Evolutionary conservation across 768 basidiomycete species (phyloP).

Genomic region (Leccinum ochraceum): DNA sequence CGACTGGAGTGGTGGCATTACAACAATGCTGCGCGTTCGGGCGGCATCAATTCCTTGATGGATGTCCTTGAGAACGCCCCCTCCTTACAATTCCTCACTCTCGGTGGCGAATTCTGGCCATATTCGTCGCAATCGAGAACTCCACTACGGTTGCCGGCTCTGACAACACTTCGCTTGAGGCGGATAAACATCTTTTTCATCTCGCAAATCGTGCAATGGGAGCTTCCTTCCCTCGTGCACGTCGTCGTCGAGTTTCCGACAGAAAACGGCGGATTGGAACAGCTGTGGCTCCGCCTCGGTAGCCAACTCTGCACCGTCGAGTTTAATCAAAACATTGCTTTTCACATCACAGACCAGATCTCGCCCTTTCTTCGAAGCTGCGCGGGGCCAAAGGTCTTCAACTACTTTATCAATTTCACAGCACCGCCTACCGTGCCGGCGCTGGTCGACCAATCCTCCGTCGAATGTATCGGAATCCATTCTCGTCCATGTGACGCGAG

Average conservation of each 20-base stretch:
- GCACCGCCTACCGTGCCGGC: constrained; percentile 17
- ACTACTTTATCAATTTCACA: constrained; percentile 59
- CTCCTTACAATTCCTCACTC: constrained; percentile 56
- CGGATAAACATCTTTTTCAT: constrained; percentile 52
- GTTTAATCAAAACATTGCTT: constrained; percentile 57
- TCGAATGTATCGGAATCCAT: constrained; percentile 54
- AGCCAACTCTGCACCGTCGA: constrained; percentile 53
- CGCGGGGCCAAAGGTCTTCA: constrained; percentile 47
- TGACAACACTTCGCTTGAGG: constrained; percentile 56
- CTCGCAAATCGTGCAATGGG: constrained; percentile 49
- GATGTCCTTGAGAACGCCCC: constrained; percentile 54
- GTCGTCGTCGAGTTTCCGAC: constrained; percentile 53
- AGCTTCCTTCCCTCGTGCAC: constrained; percentile 52
- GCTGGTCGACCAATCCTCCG: constrained; percentile 30
- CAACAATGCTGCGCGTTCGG: constrained; percentile 54
- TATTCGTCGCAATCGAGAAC: constrained; percentile 20
- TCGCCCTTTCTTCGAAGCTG: constrained; percentile 47
- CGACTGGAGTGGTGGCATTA: constrained; percentile 74
- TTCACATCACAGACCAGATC: constrained; percentile 51
- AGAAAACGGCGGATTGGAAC: constrained; percentile 38
- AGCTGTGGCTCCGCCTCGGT: constrained; percentile 53
- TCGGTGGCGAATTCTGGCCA: constrained; percentile 47
- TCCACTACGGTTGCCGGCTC: constrained; percentile 41
- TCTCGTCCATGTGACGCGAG: constrained; percentile 40
- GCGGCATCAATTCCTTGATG: constrained; percentile 63